Conservation (phyloP, 2,329 filamentous ascomycete genomes). For the Fusarium nematophilum region DNA sequence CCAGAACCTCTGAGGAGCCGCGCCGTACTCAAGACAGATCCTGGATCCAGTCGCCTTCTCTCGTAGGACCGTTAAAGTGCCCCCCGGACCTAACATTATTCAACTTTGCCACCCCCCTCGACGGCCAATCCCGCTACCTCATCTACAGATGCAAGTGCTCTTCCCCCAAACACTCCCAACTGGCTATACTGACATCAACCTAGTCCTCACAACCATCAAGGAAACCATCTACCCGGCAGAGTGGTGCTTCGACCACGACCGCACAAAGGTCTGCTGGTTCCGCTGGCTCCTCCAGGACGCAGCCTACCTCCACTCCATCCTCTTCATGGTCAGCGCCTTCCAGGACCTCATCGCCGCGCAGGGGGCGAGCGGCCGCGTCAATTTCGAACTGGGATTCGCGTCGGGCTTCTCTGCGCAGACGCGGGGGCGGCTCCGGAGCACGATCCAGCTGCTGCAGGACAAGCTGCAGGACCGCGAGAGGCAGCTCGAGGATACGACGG, state of each 20-base stretch:
- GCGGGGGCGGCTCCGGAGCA: slow-evolving; percentile 18
- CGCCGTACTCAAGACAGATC: slow-evolving; percentile 15
- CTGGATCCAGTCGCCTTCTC: slow-evolving; percentile 30
- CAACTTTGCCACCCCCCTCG: slow-evolving; percentile 33
- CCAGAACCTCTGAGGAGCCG: background rate
- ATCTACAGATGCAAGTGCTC: slow-evolving; percentile 34
- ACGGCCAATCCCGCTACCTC: slow-evolving; percentile 16
- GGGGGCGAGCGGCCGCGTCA: background rate
- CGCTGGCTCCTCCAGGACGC: slow-evolving; percentile 44
- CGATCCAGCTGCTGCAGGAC: slow-evolving; percentile 33
- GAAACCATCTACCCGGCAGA: slow-evolving; percentile 46
- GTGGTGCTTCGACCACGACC: slow-evolving; percentile 42
- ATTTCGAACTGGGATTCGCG: background rate
- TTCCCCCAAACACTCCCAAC: rapidly evolving
- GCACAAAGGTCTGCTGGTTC: slow-evolving; percentile 41
- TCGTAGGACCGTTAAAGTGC: slow-evolving; percentile 17
- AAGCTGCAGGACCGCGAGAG: slow-evolving; percentile 22
- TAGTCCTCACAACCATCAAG: slow-evolving; percentile 43
- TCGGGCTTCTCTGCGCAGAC: slow-evolving; percentile 27
- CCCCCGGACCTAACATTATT: slow-evolving; percentile 36
- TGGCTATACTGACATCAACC: background rate
- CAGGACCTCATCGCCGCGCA: slow-evolving; percentile 26
- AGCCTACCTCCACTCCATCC: slow-evolving; percentile 39
- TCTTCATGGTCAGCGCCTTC: slow-evolving; percentile 42
- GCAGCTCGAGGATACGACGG: slow-evolving; percentile 35